Conservation (phyloP, 2,329 filamentous ascomycete genomes). For the Pestalotiopsis sp. region DNA sequence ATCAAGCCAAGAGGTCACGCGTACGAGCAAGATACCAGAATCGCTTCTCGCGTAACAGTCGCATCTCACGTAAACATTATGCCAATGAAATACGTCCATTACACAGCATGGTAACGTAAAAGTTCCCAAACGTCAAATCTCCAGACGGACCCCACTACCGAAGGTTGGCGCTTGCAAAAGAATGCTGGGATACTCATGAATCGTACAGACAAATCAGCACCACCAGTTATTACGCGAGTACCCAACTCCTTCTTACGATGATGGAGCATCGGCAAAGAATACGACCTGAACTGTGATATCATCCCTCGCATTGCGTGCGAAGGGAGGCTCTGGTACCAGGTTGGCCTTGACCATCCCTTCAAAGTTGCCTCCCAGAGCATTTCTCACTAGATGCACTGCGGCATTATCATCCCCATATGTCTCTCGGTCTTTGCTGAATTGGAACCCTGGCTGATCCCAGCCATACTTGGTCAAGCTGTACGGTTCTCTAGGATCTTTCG, state of each 20-base stretch:
- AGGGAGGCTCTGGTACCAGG: slow-evolving; percentile 70
- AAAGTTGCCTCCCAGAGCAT: slow-evolving; percentile 75
- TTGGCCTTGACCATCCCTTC: slow-evolving; percentile 71
- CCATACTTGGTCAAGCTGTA: slow-evolving; percentile 16
- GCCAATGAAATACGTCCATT: background rate
- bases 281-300: slow-evolving; percentile 86
- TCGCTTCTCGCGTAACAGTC: too few relatives aligned
- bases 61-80: background rate
- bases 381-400: slow-evolving; percentile 76
- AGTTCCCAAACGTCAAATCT: background rate
- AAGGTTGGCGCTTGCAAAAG: background rate
- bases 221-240: background rate
- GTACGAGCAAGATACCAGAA: too few relatives aligned
- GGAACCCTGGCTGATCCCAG: background rate
- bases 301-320: slow-evolving; percentile 65
- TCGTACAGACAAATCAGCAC: background rate
- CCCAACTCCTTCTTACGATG: background rate
- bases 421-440: slow-evolving; percentile 57
- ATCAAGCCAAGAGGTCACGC: too few relatives aligned
- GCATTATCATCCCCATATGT: slow-evolving; percentile 78
- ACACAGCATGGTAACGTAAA: background rate
- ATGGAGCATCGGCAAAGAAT: slow-evolving; percentile 56
- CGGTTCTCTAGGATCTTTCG: background rate
- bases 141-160: background rate
- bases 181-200: background rate